Evolutionary conservation across 2,329 filamentous ascomycete genomes (phyloP).

Genomic region (Diplodia scrobiculata): DNA sequence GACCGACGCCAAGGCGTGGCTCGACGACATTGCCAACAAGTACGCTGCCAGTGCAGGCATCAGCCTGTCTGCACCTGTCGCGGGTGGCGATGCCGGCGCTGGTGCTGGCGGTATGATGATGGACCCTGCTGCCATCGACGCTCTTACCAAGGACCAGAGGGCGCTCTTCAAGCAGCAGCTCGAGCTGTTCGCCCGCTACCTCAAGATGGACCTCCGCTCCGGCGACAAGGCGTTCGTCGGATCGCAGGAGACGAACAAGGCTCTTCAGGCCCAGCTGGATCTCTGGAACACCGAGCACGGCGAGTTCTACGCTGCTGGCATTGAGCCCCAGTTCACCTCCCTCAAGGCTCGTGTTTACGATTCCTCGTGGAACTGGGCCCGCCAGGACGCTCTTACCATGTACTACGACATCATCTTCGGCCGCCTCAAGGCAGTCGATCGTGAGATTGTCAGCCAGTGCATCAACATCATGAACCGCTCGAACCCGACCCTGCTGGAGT

Average conservation of each 20-base stretch:
- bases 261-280: slow-evolving; percentile 90
- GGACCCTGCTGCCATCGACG: slow-evolving; percentile 96
- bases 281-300: slow-evolving; percentile 95
- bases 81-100: slow-evolving; percentile 71
- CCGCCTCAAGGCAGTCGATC: slow-evolving; percentile 85
- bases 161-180: slow-evolving; percentile 98
- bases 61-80: slow-evolving; percentile 71
- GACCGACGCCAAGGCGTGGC: slow-evolving; percentile 84
- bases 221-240: slow-evolving; percentile 90
- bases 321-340: slow-evolving; percentile 88
- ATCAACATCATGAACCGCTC: slow-evolving; percentile 99
- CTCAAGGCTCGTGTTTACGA: slow-evolving; percentile 96
- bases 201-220: slow-evolving; percentile 95
- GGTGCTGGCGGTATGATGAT: slow-evolving; percentile 95
- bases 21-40: slow-evolving; percentile 86
- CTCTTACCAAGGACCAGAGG: slow-evolving; percentile 93
- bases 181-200: slow-evolving; percentile 89
- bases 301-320: slow-evolving; percentile 92
- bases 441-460: slow-evolving; percentile 97
- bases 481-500: slow-evolving; percentile 91
- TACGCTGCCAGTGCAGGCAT: slow-evolving; percentile 84
- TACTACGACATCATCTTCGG: slow-evolving; percentile 99
- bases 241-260: slow-evolving; percentile 80
- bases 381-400: slow-evolving; percentile 96
- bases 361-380: slow-evolving; percentile 98